phyloP scores from a whole-genome alignment of 495 filamentous ascomycete genomes.

The Neurospora sp. region DNA sequence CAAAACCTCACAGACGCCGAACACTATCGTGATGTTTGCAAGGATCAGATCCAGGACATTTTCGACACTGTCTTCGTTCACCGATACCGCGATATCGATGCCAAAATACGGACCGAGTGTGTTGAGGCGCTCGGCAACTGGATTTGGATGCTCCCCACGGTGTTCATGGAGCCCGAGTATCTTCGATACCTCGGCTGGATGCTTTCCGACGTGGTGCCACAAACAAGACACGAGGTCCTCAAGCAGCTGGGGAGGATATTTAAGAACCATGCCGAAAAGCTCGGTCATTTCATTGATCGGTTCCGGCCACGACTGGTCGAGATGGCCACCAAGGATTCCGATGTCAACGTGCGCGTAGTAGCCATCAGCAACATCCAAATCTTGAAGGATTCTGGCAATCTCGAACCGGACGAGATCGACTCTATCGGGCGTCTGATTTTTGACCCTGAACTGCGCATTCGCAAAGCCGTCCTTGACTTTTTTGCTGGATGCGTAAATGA shows the following conservation, averaged over 20 bases:
- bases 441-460: constrained; percentile 70
- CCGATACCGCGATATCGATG: constrained; percentile 88
- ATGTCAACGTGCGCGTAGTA: constrained; percentile 63
- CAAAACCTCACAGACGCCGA: constrained; percentile 55
- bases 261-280: constrained; percentile 63
- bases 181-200: constrained; percentile 93
- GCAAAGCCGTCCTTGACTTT: constrained; percentile 80
- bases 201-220: constrained; percentile 62
- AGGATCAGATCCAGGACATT: constrained; percentile 63
- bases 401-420: constrained; percentile 87
- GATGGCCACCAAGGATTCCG: constrained; percentile 76
- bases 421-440: constrained; percentile 75
- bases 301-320: constrained; percentile 85
- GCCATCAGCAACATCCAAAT: constrained; percentile 72
- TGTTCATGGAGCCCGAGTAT: constrained; percentile 80
- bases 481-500: constrained; percentile 80
- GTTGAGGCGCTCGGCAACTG: constrained; percentile 74
- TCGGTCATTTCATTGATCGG: constrained; percentile 81
- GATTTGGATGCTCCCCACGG: constrained; percentile 71
- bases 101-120: constrained; percentile 75
- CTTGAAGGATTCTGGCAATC: constrained; percentile 70
- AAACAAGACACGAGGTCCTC: constrained; percentile 66
- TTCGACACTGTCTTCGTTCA: constrained; percentile 89
- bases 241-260: constrained; percentile 69
- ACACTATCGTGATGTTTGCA: constrained; percentile 50